Evolutionary conservation across 495 filamentous ascomycete species (phyloP), one percentile per base, ranked within the genome.

Genomic region (Xylaria cubensis): DNA sequence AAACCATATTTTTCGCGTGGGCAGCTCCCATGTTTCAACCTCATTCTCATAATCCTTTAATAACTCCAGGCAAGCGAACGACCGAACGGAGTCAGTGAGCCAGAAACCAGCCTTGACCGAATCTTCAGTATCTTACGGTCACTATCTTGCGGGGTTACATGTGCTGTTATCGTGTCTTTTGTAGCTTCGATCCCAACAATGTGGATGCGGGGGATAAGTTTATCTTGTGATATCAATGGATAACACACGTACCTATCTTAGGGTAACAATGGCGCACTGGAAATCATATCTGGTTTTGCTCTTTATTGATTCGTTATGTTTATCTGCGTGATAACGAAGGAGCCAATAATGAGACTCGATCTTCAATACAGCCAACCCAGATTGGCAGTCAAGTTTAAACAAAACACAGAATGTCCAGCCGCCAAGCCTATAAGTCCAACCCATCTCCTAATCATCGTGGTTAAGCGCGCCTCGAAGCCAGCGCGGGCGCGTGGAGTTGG

Each of bases 401-500:
- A 34, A 8, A 26, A 58, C 32, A 58, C 6, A 26, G 15, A 58
- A 26, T 34, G 26, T 34, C 55, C 32, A 26, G 15, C 5, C 55
- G 55, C 55, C 55, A 58, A 58, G 55, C 50, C 6, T 4, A 24
- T 24, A 51, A 51, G 50, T 51, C 50, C n/a, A 24, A 51, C 50
- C 9, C 21, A 51, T 51, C 50, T 51, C 21, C 50, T 51, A 26
- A 29, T 19, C 6, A 7, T 58, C 55, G 26, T 56, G 15, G 9
- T 26, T 32, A 10, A 59, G 13, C 29, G 4, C 26, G 32, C 29
- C 36, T 42, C 12, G 39, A 50, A 13, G 21, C 42, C 42, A 42
- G 63, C 24, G 29, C 63, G 8, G 63, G 63, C 26, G 42, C 63
- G 36, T 19, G 9, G 61, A 62, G 36, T 3, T 63, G 63, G 42